Evolutionary conservation across 441 rosid species (phyloP).

Genomic region (Gossypium trilobum): DNA sequence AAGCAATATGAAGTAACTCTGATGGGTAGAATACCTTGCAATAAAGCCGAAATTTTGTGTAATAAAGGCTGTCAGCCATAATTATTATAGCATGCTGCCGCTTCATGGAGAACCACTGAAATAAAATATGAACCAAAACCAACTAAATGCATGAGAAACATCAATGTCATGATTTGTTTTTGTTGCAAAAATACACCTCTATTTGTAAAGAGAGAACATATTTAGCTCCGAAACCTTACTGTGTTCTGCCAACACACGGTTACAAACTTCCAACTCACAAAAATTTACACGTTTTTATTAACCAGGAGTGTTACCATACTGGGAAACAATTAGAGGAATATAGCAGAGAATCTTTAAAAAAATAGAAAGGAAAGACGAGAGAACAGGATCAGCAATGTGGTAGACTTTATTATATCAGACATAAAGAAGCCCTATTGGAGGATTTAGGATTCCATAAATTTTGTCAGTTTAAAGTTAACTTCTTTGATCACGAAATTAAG

Average conservation of each 20-base stretch:
- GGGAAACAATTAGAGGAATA: background rate
- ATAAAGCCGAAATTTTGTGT: conserved; percentile 46
- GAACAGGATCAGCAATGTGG: background rate
- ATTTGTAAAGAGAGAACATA: background rate
- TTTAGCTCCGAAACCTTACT: conserved; percentile 1
- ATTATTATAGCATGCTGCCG: conserved; percentile 55
- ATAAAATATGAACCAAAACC: conserved; percentile 17
- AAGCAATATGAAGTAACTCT: background rate
- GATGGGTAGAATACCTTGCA: conserved; percentile 40
- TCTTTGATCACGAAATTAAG: background rate
- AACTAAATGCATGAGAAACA: conserved; percentile 8
- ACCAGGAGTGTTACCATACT: background rate
- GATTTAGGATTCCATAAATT: background rate
- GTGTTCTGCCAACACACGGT: background rate
- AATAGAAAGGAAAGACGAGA: background rate
- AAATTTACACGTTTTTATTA: background rate
- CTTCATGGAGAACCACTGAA: conserved; percentile 67
- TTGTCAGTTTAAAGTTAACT: background rate
- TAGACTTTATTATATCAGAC: background rate
- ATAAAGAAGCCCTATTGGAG: background rate
- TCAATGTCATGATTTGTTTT: background rate
- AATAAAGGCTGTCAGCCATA: conserved; percentile 55
- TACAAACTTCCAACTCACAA: too few relatives aligned
- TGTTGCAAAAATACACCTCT: background rate
- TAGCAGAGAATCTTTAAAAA: background rate